A percentile compares a stretch with the other conserved stretches of the same genome.
These are phyloP conservation scores for Xylaria castorea DNA, from an alignment of 495 filamentous ascomycete genomes.

Conservation along the genomic window DNA sequence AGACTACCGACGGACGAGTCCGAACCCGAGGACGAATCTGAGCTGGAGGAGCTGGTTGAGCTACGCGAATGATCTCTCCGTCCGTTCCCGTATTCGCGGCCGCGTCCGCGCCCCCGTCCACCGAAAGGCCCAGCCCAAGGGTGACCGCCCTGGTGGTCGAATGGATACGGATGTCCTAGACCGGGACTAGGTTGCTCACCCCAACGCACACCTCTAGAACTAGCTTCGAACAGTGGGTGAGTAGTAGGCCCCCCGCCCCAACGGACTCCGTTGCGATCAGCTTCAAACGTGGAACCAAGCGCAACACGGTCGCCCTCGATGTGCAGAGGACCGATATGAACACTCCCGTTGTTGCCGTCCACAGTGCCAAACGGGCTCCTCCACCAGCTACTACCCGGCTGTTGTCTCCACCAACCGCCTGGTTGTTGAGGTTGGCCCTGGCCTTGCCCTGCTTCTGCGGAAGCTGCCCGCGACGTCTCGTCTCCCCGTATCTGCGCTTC, in stretches of 20 bases:
- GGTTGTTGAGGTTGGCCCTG: slow-evolving; percentile 22
- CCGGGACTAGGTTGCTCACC: neutral
- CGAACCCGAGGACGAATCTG: slow-evolving; percentile 42
- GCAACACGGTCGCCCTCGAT: slow-evolving; percentile 48
- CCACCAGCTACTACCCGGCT: slow-evolving; percentile 26
- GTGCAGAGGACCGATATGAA: slow-evolving; percentile 45
- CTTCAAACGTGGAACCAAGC: slow-evolving; percentile 48
- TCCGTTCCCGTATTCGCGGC: slow-evolving; percentile 19
- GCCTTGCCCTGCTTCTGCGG: slow-evolving; percentile 11
- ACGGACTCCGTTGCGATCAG: slow-evolving; percentile 51
- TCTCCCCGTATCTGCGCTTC: neutral
- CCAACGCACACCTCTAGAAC: slow-evolving; percentile 18
- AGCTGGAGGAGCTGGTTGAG: slow-evolving; percentile 35
- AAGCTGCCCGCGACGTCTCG: neutral
- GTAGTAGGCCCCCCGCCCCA: slow-evolving; percentile 27
- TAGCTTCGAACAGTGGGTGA: slow-evolving; percentile 13
- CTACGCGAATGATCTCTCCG: slow-evolving; percentile 29
- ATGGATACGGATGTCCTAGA: slow-evolving; percentile 9
- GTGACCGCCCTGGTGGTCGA: neutral
- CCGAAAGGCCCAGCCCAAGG: slow-evolving; percentile 22
- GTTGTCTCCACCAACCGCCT: neutral
- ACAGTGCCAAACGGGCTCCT: slow-evolving; percentile 34
- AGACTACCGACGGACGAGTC: slow-evolving; percentile 53
- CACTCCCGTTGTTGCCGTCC: slow-evolving; percentile 28
- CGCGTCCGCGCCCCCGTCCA: slow-evolving; percentile 24